Evolutionary conservation across 2,329 filamentous ascomycete genomes (phyloP).

Genomic region (Chrysoporthe puriensis): DNA sequence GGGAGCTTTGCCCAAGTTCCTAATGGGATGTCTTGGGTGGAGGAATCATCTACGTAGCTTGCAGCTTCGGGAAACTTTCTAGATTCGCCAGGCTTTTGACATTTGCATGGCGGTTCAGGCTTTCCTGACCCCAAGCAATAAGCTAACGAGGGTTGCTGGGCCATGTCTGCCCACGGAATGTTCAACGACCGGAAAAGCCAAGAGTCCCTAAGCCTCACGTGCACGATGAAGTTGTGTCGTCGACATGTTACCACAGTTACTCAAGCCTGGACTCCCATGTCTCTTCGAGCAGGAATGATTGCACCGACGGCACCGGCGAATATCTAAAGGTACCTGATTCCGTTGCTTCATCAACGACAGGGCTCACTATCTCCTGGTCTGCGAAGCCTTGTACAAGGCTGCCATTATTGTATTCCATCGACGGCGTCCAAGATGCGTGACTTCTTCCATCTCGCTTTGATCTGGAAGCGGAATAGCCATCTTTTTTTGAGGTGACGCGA

Average conservation of each 20-base stretch:
- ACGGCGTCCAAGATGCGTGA: neutral
- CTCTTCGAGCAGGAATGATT: constrained; percentile 4
- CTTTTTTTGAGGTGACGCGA: neutral
- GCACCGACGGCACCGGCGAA: constrained; percentile 4
- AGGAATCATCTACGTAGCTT: too few species aligned
- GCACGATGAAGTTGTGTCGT: neutral
- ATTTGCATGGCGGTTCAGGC: too few species aligned
- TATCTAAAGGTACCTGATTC: constrained; percentile 8
- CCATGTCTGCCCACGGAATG: too few species aligned
- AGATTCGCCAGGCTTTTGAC: too few species aligned
- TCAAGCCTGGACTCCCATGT: neutral
- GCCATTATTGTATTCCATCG: neutral
- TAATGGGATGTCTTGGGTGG: too few species aligned
- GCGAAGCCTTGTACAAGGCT: neutral
- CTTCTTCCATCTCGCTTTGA: neutral
- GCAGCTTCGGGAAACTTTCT: too few species aligned
- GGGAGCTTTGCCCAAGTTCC: neutral
- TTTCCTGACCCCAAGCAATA: too few species aligned
- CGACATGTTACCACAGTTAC: neutral
- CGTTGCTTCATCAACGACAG: neutral
- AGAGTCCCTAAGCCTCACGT: neutral
- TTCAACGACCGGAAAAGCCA: neutral
- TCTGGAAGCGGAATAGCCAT: neutral
- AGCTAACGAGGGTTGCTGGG: too few species aligned
- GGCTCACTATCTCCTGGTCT: neutral